Evolutionary conservation across 2,329 filamentous ascomycete species (phyloP), one percentile per base, ranked within the genome.

Genomic region (Cadophora sp.): DNA sequence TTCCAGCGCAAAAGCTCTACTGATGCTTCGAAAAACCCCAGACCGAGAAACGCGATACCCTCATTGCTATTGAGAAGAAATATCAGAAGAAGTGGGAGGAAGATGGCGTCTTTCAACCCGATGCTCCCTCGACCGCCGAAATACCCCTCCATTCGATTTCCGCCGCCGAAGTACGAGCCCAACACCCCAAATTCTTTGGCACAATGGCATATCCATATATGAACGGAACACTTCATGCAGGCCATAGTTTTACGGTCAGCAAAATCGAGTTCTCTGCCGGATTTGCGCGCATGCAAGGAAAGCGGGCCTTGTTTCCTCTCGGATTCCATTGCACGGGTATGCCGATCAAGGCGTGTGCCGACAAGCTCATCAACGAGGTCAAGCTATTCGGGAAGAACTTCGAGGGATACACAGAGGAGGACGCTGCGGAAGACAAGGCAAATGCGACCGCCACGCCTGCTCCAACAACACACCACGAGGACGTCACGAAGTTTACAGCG

Each of bases 271-370:
- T 98, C 80, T 91, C 90, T 67, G 88, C 91, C 27, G 93, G 95
- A 53, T 94, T 93, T 78, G 91, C 92, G 58, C 87, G 95, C 66
- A 97, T 98, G 93, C 89, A 94, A 79, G 96, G 96, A 77, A 95
- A 95, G 84, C 87, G 91, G 64, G 86, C 91, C 67, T 84, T 98
- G 64, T 97, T 96, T 79, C 96, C 96, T 67, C 91, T 96, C 77
- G 96, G 95, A 37, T 99, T 94, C 83, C 96, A 99, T 84, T 93
- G 92, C 82, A 98, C 95, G 0, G 96, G 96, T 75, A 97, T 99
- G 91, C 94, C 94, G 56, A 99, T 99, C 84, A 97, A 97, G 82
- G 94, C 96, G 6, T 97, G 93, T 77, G 94, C 96, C 65, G 95
- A 99, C 84, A 98, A 98, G 85, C 88, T 99, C 56, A 89, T 91